These are phyloP conservation scores for Naganishia cerealis DNA, from an alignment of 1,284 basidiomycete species.

Conservation along the genomic window DNA sequence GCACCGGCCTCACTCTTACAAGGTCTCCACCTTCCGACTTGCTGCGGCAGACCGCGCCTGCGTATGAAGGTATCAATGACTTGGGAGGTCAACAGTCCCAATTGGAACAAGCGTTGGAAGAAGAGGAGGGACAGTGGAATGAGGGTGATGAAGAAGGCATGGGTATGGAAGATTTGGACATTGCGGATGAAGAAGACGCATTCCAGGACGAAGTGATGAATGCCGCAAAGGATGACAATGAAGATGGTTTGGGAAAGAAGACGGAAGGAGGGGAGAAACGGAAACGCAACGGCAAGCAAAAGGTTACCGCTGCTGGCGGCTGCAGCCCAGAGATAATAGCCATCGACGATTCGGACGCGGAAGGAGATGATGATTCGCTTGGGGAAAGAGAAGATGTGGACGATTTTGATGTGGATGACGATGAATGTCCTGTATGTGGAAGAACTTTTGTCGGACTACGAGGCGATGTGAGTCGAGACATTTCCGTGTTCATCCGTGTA, in stretches of 20 bases:
- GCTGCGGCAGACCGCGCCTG: neutral
- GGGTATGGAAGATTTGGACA: constrained; percentile 51
- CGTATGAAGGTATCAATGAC: neutral
- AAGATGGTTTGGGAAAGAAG: neutral
- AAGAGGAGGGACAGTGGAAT: constrained; percentile 43
- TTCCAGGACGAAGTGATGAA: constrained; percentile 13
- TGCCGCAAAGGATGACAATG: constrained; percentile 3
- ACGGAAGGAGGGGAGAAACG: constrained; percentile 20
- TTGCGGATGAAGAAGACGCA: constrained; percentile 39
- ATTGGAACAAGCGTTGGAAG: constrained; percentile 27
- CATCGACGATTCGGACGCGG: constrained; percentile 13
- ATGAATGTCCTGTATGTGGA: constrained; percentile 23
- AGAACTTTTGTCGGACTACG: constrained; percentile 27
- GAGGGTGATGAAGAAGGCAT: constrained; percentile 52
- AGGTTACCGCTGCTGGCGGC: neutral
- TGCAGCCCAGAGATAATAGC: constrained; percentile 9
- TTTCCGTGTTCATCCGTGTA: neutral
- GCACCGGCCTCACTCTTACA: neutral
- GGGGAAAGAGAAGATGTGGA: constrained; percentile 15
- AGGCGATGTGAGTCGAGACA: neutral
- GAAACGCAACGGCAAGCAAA: constrained; percentile 18
- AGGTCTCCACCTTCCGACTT: neutral
- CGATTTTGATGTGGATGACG: constrained; percentile 27
- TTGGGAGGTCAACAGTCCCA: constrained; percentile 2
- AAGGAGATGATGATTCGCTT: constrained; percentile 27